Evolutionary conservation across 1,284 basidiomycete species (phyloP), one percentile per base, ranked within the genome.

Genomic region (Amylostereum areolatum): DNA sequence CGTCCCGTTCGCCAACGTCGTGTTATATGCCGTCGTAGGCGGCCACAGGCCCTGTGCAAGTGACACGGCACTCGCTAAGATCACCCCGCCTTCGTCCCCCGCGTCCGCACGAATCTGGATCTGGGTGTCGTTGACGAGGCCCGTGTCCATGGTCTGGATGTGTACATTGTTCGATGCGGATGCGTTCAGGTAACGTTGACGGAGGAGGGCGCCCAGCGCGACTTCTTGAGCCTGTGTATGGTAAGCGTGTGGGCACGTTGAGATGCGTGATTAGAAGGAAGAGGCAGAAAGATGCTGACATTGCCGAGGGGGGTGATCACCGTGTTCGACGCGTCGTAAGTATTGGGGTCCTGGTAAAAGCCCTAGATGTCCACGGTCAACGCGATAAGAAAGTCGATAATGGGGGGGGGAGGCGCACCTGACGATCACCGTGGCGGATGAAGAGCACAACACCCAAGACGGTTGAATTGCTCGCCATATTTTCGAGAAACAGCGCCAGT

Each of bases 41-140:
- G 75, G 74, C 61, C 68, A 79, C 36, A 75, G 53, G 37, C 74
- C 76, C 55, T 78, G 77, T 25, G 70, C 66, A 37, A 77, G 59
- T 3, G 76, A 73, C 27, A 71, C 60, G 9, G 74, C 67, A 32
- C 70, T 73, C 55, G 77, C 73, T 50, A 71, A 68, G 51, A 78
- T 79, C 29, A 78, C 76, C 12, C 68, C 66, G 2, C 77, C 75
- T 56, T 78, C 76, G 29, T 67, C 76, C 5, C 73, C 75, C 2
- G 69, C 70, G 52, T 79, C 75, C 0, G 75, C 75, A 4, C 66
- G 65, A 32, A 74, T 64, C 34, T 59, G 49, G 46, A 74, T 61
- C 55, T 75, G 70, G 7, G 47, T 52, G 37, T 64, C 58, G 47
- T 68, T 60, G 50, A 70, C 66, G 7, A 69, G 55, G 3, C 59